A percentile compares a stretch with the other conserved stretches of the same genome.
Evolutionary conservation across 257 asterid species (phyloP).

Genomic region (Fraxinus quadrangulata): DNA sequence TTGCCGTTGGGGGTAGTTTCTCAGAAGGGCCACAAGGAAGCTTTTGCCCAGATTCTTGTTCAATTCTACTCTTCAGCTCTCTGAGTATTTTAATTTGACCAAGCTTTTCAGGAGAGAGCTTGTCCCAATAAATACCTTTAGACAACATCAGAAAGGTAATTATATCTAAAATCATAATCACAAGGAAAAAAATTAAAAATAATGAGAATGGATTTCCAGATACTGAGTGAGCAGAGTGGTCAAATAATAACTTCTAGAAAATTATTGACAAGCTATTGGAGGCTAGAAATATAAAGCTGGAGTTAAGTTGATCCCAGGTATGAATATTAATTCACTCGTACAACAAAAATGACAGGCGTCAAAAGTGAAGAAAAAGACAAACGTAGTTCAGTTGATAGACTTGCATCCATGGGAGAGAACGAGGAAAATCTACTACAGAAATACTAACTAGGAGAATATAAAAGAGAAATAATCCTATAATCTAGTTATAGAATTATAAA

Average conservation of each 20-base stretch:
- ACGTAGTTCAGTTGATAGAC: not conserved
- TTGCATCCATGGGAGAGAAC: not conserved
- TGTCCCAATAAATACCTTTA: conserved; percentile 92
- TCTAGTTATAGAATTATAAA: not conserved
- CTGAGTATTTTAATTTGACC: conserved; percentile 76
- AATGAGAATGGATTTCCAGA: not conserved
- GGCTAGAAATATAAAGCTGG: not conserved
- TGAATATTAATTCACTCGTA: not conserved
- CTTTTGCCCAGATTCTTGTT: conserved; percentile 68
- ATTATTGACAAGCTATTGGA: not conserved
- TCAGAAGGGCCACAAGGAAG: conserved; percentile 84
- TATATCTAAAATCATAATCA: not conserved
- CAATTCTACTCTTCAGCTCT: conserved; percentile 72
- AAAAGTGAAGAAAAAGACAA: not conserved
- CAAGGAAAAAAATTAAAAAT: not conserved
- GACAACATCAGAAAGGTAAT: not conserved
- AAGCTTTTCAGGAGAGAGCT: conserved; percentile 87
- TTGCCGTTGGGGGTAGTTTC: conserved; percentile 86
- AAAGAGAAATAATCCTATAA: not conserved
- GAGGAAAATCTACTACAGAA: not conserved
- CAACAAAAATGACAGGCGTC: not conserved
- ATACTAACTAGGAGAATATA: not conserved
- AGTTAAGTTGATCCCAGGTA: not conserved
- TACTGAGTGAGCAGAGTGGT: not conserved
- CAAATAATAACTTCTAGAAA: not conserved